Evolutionary conservation across 1,139 yeast genomes (phyloP).

Genomic region (Arxiozyma bovina): DNA sequence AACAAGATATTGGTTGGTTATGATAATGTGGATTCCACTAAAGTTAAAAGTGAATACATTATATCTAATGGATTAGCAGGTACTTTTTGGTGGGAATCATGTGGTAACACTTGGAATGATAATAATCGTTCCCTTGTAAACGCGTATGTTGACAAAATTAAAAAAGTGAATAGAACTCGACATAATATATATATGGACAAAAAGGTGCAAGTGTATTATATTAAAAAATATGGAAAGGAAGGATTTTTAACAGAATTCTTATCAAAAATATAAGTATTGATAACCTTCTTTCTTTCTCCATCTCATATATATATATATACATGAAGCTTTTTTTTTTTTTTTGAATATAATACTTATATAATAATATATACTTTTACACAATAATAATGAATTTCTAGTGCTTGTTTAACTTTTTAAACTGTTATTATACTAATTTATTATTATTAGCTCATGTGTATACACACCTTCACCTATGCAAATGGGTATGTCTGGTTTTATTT

Average conservation of each 20-base stretch:
- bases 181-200: slow-evolving; percentile 15
- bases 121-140: slow-evolving; percentile 35
- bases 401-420: no score
- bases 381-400: not conserved
- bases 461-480: no score
- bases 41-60: slow-evolving; percentile 54
- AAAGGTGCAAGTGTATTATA: slow-evolving; percentile 16
- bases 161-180: not conserved
- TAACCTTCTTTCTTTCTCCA: not conserved
- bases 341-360: no score
- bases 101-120: slow-evolving; percentile 47
- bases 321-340: not conserved
- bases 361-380: not conserved
- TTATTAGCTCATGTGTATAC: not conserved
- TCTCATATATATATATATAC: not conserved
- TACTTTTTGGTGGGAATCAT: slow-evolving; percentile 92
- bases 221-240: slow-evolving; percentile 12
- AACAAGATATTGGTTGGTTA: slow-evolving; percentile 45
- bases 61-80: slow-evolving; percentile 51
- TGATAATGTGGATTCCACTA: slow-evolving; percentile 52
- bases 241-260: slow-evolving; percentile 12
- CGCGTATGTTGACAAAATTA: slow-evolving; percentile 10
- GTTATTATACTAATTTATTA: no score
- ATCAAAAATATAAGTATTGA: not conserved
- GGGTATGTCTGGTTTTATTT: not conserved